These are phyloP conservation scores for Coelastrella sp. DNA, from an alignment of 139 green algal genomes.

Conservation along the genomic window DNA sequence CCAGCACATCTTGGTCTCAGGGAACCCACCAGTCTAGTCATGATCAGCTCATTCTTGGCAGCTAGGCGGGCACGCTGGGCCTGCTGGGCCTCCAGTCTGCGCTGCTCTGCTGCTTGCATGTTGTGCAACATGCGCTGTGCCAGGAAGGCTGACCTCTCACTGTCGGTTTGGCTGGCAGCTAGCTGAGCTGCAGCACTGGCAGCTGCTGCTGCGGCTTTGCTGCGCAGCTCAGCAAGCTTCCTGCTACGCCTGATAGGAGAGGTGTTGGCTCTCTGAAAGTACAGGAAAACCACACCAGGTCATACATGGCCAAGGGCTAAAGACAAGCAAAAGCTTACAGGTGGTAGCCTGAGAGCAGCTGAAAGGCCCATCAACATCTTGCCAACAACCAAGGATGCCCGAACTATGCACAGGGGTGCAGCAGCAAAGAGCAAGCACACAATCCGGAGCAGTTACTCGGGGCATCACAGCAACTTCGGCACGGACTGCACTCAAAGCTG, in stretches of 20 bases:
- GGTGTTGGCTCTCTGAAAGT: not conserved
- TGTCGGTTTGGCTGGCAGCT: not conserved
- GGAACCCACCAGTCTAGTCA: slow-evolving; percentile 55
- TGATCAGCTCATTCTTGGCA: slow-evolving; percentile 59
- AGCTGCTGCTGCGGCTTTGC: slow-evolving; percentile 14
- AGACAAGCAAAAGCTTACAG: too few relatives aligned
- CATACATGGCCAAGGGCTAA: not conserved
- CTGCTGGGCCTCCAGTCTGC: slow-evolving; percentile 55
- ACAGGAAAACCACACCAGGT: not conserved
- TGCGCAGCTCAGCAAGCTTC: slow-evolving; percentile 23
- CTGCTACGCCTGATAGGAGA: not conserved
- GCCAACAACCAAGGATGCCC: too few relatives aligned
- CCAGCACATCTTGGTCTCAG: too few relatives aligned
- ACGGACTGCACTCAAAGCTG: too few relatives aligned
- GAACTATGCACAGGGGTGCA: too few relatives aligned
- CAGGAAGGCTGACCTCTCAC: slow-evolving; percentile 12
- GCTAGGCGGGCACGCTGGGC: slow-evolving; percentile 58
- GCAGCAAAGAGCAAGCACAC: too few relatives aligned
- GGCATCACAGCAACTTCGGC: too few relatives aligned
- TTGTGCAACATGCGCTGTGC: slow-evolving; percentile 36
- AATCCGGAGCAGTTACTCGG: too few relatives aligned
- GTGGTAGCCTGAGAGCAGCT: too few relatives aligned
- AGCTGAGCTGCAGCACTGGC: not conserved
- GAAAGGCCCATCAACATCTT: too few relatives aligned
- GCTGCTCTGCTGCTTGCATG: slow-evolving; percentile 52